Conservation (phyloP, 1,139 yeast species). For the Kluyveromyces sp. region DNA sequence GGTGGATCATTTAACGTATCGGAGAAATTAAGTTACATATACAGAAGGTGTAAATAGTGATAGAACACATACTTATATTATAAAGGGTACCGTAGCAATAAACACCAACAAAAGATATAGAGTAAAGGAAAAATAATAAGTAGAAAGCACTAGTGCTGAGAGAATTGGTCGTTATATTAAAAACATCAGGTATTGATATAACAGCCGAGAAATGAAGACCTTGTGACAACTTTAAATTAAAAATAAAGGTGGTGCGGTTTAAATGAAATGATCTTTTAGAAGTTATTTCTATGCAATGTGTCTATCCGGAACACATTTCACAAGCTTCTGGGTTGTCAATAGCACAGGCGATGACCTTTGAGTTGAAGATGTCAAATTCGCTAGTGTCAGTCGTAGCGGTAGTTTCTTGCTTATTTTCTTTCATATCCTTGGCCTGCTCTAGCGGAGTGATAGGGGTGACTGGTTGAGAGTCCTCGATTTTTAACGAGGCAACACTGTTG, state of each 20-base stretch:
- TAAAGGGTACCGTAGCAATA: conserved; percentile 3
- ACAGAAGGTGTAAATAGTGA: neutral
- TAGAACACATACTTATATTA: neutral
- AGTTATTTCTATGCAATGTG: neutral
- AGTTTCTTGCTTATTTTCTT: conserved; percentile 9
- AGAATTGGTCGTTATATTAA: no score
- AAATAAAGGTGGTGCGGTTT: neutral
- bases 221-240: neutral
- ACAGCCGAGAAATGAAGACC: neutral
- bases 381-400: conserved; percentile 24
- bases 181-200: neutral
- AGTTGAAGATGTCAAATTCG: conserved; percentile 70
- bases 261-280: neutral
- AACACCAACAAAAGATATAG: neutral
- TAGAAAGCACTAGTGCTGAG: neutral
- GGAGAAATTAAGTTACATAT: neutral
- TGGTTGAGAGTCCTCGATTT: conserved; percentile 25
- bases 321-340: conserved; percentile 95
- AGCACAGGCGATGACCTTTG: conserved; percentile 93
- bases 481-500: conserved; percentile 27
- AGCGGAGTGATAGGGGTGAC: conserved; percentile 28
- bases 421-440: conserved; percentile 15
- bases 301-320: conserved; percentile 96
- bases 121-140: neutral
- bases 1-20: neutral